Evolutionary conservation across 768 basidiomycete genomes (phyloP).

Genomic region (Tephrocybe sp.): DNA sequence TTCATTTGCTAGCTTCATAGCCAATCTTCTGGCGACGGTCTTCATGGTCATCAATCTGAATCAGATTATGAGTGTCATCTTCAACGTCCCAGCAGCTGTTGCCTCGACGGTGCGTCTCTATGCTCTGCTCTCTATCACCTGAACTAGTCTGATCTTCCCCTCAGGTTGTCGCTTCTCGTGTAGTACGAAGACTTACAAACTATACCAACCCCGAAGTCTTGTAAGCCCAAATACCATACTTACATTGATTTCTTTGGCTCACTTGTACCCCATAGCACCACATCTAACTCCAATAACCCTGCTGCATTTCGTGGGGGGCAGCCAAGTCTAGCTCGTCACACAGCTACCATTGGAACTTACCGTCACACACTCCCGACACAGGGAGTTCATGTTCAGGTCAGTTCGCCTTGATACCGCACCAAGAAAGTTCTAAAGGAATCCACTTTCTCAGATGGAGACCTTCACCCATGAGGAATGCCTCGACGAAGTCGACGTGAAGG

Average conservation of each 20-base stretch:
- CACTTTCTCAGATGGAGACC: conserved; percentile 46
- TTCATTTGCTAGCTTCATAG: conserved; percentile 40
- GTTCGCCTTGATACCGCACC: neutral
- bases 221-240: conserved; percentile 26
- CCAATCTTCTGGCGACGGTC: conserved; percentile 44
- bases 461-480: conserved; percentile 39
- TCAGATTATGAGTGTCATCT: conserved; percentile 64
- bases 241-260: neutral
- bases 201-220: conserved; percentile 49
- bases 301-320: conserved; percentile 22
- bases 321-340: conserved; percentile 16
- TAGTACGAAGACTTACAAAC: conserved; percentile 58
- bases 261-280: conserved; percentile 17
- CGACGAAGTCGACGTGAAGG: conserved; percentile 8
- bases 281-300: conserved; percentile 26
- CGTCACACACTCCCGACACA: conserved; percentile 16
- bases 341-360: conserved; percentile 20
- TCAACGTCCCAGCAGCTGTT: conserved; percentile 65
- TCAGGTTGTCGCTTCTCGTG: conserved; percentile 60
- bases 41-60: conserved; percentile 71
- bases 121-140: neutral
- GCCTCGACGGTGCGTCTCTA: conserved; percentile 43
- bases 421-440: neutral
- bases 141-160: neutral
- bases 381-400: conserved; percentile 49